Evolutionary conservation across 768 basidiomycete species (phyloP).

Genomic region (Rhizopogon sp.): DNA sequence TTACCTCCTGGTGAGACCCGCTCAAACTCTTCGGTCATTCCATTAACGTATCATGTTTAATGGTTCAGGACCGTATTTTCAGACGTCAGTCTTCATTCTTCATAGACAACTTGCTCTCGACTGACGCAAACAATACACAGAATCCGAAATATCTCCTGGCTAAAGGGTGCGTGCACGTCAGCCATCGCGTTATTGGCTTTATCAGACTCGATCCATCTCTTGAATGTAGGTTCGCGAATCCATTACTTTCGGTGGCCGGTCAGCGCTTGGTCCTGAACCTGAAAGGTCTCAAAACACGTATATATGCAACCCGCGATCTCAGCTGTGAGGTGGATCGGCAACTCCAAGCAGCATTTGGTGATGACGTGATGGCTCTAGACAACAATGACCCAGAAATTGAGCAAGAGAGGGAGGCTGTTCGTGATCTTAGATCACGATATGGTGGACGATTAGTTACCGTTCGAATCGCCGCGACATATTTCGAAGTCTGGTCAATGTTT

Average conservation of each 20-base stretch:
- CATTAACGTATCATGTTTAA: not conserved
- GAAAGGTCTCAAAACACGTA: conserved; percentile 1
- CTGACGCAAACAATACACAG: conserved; percentile 1
- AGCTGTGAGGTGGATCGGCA: conserved; percentile 16
- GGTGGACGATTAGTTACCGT: no score
- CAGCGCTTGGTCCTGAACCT: conserved; percentile 18
- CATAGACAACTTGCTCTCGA: not conserved
- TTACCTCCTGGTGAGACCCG: conserved; percentile 11
- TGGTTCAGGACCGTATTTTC: conserved; percentile 5
- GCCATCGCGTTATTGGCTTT: not conserved
- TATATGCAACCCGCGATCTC: conserved; percentile 1
- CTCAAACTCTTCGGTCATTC: not conserved
- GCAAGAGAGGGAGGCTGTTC: no score
- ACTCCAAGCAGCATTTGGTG: conserved; percentile 4
- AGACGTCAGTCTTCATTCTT: not conserved
- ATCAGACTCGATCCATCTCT: not conserved
- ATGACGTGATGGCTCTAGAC: not conserved
- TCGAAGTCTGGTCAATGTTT: no score
- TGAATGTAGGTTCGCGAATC: conserved; percentile 8
- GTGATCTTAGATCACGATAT: no score
- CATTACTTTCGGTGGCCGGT: conserved; percentile 9
- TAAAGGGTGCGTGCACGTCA: conserved; percentile 1
- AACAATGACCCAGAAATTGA: no score
- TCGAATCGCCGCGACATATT: no score
- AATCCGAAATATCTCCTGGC: conserved; percentile 7